A percentile compares a stretch with the other conserved stretches of the same genome.
Conservation (phyloP, 345 rosid genomes). For the Populus deltoides region DNA sequence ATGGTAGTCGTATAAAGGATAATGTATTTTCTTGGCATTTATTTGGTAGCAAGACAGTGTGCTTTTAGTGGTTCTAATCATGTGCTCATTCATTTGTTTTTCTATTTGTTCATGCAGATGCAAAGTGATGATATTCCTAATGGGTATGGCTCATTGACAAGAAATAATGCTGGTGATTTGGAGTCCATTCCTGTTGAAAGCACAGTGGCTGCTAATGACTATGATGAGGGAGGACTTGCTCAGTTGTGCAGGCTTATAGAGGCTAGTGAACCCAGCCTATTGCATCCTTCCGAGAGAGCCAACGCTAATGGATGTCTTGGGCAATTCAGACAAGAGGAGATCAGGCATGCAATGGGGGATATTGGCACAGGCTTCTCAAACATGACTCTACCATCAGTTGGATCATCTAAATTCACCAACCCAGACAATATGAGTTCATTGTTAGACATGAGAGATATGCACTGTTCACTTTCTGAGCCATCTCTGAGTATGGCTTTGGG, state of each 20-base stretch:
- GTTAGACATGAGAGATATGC: conserved; percentile 48
- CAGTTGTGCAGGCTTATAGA: conserved; percentile 49
- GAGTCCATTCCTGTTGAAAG: conserved; percentile 38
- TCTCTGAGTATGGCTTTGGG: conserved; percentile 62
- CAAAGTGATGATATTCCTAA: conserved; percentile 42
- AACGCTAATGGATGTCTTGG: conserved; percentile 33
- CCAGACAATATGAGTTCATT: conserved; percentile 37
- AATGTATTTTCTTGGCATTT: not conserved
- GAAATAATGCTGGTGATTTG: conserved; percentile 30
- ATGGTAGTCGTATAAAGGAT: not conserved
- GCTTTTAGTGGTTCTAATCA: not conserved
- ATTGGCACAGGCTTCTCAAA: conserved; percentile 31
- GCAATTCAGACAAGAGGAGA: conserved; percentile 46
- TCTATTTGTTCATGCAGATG: conserved; percentile 26
- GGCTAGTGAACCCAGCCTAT: conserved; percentile 43
- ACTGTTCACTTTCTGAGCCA: conserved; percentile 53
- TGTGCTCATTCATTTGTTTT: conserved; percentile 11
- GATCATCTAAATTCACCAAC: conserved; percentile 27
- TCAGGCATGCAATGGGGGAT: conserved; percentile 34
- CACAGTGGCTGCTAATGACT: conserved; percentile 26
- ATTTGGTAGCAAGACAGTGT: not conserved
- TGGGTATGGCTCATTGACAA: conserved; percentile 38
- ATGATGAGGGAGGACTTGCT: conserved; percentile 43
- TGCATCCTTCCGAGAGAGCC: conserved; percentile 41
- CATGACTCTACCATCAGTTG: conserved; percentile 22